Percentiles rank a stretch among this genome's conserved stretches.
phyloP scores from a whole-genome alignment of 2,329 filamentous ascomycete species.

The Xylariaceae sp. region DNA sequence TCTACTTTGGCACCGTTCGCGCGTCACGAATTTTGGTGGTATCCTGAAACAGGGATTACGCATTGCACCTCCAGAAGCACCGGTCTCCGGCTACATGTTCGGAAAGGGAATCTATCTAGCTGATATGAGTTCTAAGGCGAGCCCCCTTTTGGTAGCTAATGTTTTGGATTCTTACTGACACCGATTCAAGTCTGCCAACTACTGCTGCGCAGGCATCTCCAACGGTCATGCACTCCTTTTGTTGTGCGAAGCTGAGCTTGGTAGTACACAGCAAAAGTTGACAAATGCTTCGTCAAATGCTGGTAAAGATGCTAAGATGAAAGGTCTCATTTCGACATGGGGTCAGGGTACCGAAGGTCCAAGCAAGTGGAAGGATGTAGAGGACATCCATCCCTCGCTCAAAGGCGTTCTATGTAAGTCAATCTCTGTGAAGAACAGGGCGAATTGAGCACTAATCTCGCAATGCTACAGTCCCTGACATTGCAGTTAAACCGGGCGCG shows the following conservation, averaged over 20 bases:
- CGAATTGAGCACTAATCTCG: neutral
- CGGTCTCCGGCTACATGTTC: slow-evolving; percentile 76
- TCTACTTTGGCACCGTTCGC: slow-evolving; percentile 84
- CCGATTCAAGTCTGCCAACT: slow-evolving; percentile 58
- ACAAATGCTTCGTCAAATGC: slow-evolving; percentile 56
- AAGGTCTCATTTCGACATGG: slow-evolving; percentile 63
- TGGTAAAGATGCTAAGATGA: slow-evolving; percentile 55
- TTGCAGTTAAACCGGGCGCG: slow-evolving; percentile 39
- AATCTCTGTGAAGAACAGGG: neutral
- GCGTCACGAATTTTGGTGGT: slow-evolving; percentile 79
- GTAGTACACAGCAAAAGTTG: slow-evolving; percentile 67
- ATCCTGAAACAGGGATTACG: slow-evolving; percentile 83
- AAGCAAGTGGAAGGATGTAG: slow-evolving; percentile 70
- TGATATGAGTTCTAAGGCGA: slow-evolving; percentile 70
- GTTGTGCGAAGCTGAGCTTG: slow-evolving; percentile 80
- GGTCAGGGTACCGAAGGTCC: slow-evolving; percentile 66
- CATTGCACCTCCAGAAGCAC: slow-evolving; percentile 84
- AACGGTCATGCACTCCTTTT: slow-evolving; percentile 69
- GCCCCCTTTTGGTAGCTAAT: slow-evolving; percentile 1
- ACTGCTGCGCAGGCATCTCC: slow-evolving; percentile 62
- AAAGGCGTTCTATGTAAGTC: slow-evolving; percentile 63
- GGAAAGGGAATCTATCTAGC: slow-evolving; percentile 87
- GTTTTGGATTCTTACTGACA: slow-evolving; percentile 9
- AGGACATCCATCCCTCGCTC: slow-evolving; percentile 59
- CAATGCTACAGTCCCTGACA: slow-evolving; percentile 42